Base-by-base conservation (phyloP, 1,284 basidiomycete genomes). In the Malassezia japonica region DNA sequence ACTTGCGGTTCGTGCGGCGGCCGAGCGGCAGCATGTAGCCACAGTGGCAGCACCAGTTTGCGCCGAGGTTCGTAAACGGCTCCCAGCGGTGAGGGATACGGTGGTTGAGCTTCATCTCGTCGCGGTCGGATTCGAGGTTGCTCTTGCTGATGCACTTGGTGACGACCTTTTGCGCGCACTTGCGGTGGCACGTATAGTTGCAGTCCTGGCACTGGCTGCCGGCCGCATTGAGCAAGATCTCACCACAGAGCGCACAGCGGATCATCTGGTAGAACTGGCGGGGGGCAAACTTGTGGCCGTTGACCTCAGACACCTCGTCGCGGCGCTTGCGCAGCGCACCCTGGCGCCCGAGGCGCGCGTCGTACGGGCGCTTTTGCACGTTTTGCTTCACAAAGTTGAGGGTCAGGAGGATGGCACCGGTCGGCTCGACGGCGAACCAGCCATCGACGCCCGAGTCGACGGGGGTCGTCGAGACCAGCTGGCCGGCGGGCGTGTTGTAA, bases 41-140 rank as follows among this genome's bases (percentile, higher is more conserved):
- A 75, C 94, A 99, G 74, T 99, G 94, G 74, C 92, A 98, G 75
- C 94, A 99, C 94, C 94, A 99, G 72, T 94, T 96, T 21, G 94
- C 87, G 41, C 89, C 87, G 56, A 98, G 85, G 74, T 95, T 98
- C 62, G 91, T 96, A 73, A 96, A 83, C 25, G 90, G 84, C 69
- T 92, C 88, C 77, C 98, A 99, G 21, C 94, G 85, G 76, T 99
- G 94, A 39, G 94, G 94, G 67, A 99, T 98, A 50, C 94, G 86
- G 76, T 98, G 91, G 69, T 99, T 98, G 74, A 98, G 90, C 78
- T 96, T 95, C 76, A 96, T 91, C 75, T 88, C 92, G 75, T 98
- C 92, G 52, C 83, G 86, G 64, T 95, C 88, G 61, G 76, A 70
- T 55, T 89, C 91, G 46, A 84, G 83, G 71, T 87, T 89, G 44